A percentile compares a stretch with the other conserved stretches of the same genome.
Conservation (phyloP, 345 rosid species). For the Balakata baccata region DNA sequence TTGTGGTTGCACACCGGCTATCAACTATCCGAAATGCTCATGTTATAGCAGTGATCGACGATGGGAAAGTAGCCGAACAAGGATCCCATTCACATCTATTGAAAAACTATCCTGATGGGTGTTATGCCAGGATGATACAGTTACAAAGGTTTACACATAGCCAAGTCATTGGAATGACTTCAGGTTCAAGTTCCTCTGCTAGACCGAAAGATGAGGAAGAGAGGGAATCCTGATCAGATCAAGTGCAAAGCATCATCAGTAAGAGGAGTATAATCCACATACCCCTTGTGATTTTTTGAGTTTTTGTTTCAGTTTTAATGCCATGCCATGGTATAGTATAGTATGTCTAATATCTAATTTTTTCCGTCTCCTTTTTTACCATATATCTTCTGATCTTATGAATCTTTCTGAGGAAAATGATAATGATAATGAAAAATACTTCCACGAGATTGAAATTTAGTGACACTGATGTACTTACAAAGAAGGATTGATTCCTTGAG, state of each 20-base stretch:
- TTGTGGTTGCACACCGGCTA: constrained; percentile 83
- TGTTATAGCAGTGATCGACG: constrained; percentile 82
- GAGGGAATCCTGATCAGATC: constrained; percentile 31
- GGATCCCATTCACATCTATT: constrained; percentile 84
- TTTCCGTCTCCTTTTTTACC: constrained; percentile 20
- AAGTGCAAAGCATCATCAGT: constrained; percentile 11
- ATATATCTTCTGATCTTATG: constrained; percentile 26
- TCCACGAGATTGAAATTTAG: constrained; percentile 11
- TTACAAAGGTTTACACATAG: constrained; percentile 86
- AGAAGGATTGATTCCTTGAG: background rate
- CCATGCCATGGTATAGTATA: constrained; percentile 47
- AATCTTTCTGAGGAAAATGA: constrained; percentile 31
- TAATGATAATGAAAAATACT: constrained; percentile 24
- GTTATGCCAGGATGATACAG: constrained; percentile 89
- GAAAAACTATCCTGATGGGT: constrained; percentile 81
- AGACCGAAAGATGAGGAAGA: constrained; percentile 65
- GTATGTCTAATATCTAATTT: constrained; percentile 40
- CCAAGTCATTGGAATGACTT: constrained; percentile 77
- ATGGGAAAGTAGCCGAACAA: constrained; percentile 90
- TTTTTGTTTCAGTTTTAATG: constrained; percentile 29
- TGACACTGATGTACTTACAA: background rate
- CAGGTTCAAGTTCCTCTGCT: constrained; percentile 71
- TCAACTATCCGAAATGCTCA: constrained; percentile 89
- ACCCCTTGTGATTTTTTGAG: constrained; percentile 34
- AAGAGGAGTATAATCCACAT: constrained; percentile 28